Conservation (phyloP, 768 basidiomycete species). For the Saitozyma sp. region DNA sequence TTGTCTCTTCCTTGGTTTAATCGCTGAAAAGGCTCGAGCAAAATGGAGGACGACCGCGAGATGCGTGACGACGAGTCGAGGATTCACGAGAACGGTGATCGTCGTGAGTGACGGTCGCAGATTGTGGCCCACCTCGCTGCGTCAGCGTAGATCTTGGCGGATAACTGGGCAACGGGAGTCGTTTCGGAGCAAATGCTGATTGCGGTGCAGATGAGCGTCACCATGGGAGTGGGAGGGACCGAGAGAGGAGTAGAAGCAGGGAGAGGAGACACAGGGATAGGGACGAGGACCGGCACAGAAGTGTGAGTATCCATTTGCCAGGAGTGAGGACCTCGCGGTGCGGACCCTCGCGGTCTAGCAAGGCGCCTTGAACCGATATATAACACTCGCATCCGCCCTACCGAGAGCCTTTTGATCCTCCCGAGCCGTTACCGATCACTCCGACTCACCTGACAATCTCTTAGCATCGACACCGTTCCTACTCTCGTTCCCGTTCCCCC, state of each 20-base stretch:
- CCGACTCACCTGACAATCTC: background rate
- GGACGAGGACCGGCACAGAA: slow-evolving; percentile 52
- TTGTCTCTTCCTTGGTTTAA: too few species aligned
- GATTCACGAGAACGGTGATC: slow-evolving; percentile 34
- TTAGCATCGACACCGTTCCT: slow-evolving; percentile 62
- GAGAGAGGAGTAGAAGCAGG: slow-evolving; percentile 39
- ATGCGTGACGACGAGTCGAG: slow-evolving; percentile 43
- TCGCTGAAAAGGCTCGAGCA: slow-evolving; percentile 4
- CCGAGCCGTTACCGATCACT: background rate
- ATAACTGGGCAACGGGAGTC: background rate
- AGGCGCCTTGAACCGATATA: background rate
- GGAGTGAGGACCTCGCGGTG: slow-evolving; percentile 1
- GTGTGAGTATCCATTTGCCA: slow-evolving; percentile 57
- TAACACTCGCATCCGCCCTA: slow-evolving; percentile 7
- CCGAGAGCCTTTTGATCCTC: background rate
- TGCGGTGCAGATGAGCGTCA: background rate
- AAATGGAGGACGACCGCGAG: slow-evolving; percentile 49
- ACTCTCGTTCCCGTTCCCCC: slow-evolving; percentile 52
- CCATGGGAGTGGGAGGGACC: slow-evolving; percentile 26
- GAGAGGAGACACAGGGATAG: slow-evolving; percentile 47
- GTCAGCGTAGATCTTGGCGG: slow-evolving; percentile 16
- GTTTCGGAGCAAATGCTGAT: slow-evolving; percentile 3
- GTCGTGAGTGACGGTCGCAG: background rate
- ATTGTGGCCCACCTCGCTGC: too few species aligned
- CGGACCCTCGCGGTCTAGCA: slow-evolving; percentile 16